phyloP scores from a whole-genome alignment of 2,329 filamentous ascomycete species.

The Diplocarpon mali region DNA sequence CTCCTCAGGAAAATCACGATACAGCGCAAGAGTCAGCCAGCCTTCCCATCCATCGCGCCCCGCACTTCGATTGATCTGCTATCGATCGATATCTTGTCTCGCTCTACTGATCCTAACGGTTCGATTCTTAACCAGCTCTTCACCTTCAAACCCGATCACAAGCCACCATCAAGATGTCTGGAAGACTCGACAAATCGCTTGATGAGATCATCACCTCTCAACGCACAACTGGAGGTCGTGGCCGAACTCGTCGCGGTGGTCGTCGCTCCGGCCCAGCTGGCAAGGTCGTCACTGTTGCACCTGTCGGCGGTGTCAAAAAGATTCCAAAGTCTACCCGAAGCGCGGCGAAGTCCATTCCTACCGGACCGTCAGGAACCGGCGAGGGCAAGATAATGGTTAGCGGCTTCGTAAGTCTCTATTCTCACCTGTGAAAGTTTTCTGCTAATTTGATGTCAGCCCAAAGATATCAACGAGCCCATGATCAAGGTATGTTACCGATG shows the following conservation, averaged over 20 bases:
- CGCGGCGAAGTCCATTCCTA: constrained; percentile 49
- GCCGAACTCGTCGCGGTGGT: constrained; percentile 26
- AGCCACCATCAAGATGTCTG: constrained; percentile 57
- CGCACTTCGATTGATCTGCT: constrained; percentile 16
- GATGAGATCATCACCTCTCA: constrained; percentile 89
- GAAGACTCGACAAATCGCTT: constrained; percentile 92
- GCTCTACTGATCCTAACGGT: constrained; percentile 25
- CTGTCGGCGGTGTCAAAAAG: constrained; percentile 79
- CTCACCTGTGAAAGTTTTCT: not conserved
- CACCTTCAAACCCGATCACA: constrained; percentile 18
- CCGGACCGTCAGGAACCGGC: constrained; percentile 50
- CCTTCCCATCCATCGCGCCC: constrained; percentile 17
- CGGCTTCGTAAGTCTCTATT: constrained; percentile 68
- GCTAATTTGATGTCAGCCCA: constrained; percentile 48
- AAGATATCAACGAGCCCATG: constrained; percentile 91
- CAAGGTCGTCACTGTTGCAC: constrained; percentile 45
- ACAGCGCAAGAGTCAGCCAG: constrained; percentile 23
- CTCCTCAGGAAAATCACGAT: constrained; percentile 11
- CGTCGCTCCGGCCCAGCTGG: constrained; percentile 35
- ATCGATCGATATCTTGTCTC: constrained; percentile 18
- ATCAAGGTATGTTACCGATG: constrained; percentile 99
- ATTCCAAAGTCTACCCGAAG: constrained; percentile 51
- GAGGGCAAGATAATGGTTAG: constrained; percentile 98
- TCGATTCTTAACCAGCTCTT: constrained; percentile 17
- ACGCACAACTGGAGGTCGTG: constrained; percentile 25